Base-by-base conservation (phyloP, 345 rosid species). In the Raphanus sativus region DNA sequence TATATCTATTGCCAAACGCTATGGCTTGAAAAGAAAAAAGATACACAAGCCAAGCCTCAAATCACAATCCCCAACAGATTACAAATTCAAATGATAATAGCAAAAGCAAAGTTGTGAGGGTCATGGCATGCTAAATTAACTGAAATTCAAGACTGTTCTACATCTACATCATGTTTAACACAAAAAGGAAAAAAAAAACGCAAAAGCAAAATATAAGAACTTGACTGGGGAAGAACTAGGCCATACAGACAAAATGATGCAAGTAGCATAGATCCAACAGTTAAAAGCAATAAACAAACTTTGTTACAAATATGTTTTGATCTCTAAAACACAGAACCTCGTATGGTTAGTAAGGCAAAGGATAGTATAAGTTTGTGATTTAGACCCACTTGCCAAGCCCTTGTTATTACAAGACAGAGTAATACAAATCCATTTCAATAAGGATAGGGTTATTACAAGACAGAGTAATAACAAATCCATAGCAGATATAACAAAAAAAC, bases 41-140 rank as follows among this genome's bases (percentile, higher is more conserved):
- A 38, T 55, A 52, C 65, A 62, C 65, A 67, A 45, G 62, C 74
- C 50, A 76, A 30, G 28, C 38, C 17, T 2, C 61, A 68, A 4
- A 76, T 48, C 3, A 75, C 33, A 59, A 7, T 4, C 56, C 33
- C 33, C 36, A 67, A 67, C 24, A 67, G 60, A 29, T 29, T 29
- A 11, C 61, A 59, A 33, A 65, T 0, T 74, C 71, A 36, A 12
- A n/a, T 25, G 29, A 28, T 21, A 21, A 21, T 21, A 21, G 21
- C 21, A 21, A 21, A 21, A 29, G 3, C 28, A 52, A 36, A 50
- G 21, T 6, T 29, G 16, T 68, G 38, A 15, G 50, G 40, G 26
- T 48, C 26, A 48, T 67, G 71, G 26, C 36, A 48, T n/a, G 59
- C 59, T 67, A 67, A 45, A 67, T 25, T 67, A 67, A 66, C 24